Evolutionary conservation across 2,329 filamentous ascomycete genomes (phyloP), one percentile per base, ranked within the genome.

Genomic region (Ophiostoma tasmaniense): DNA sequence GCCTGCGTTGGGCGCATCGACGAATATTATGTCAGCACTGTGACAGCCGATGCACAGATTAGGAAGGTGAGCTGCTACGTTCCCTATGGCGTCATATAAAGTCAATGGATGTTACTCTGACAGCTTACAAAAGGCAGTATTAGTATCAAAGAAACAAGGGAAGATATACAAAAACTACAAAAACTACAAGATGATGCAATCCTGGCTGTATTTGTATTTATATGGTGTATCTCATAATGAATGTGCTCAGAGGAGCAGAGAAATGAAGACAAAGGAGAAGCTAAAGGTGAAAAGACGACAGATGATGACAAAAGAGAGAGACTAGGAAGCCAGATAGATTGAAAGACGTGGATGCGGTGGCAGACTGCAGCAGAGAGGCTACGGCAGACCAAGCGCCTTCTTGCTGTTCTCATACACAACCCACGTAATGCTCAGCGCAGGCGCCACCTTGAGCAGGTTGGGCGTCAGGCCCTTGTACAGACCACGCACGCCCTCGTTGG

Each of bases 401-500:
- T 97, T 97, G 68, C 91, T 88, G 76, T 95, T 95, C 80, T 97
- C 93, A 76, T 97, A 97, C 71, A 95, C 90, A 75, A 96, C 87
- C 83, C 95, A 97, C 68, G 92, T 93, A 77, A 99, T 98, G 75
- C 93, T 97, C 68, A 99, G 89, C 37, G 95, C 93, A 1, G 95
- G 95, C 11, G 95, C 93, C 45, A 99, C 95, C 82, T 99, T 99
- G 74, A 99, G 83, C 52, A 99, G 82, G 77, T 98, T 99, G 5
- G 95, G 95, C 59, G 94, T 97, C 73, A 98, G 82, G 1, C 95
- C 95, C 79, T 96, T 97, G 83, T 97, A 99, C 69, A 99, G 82
- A 2, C 95, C 95, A 70, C 91, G 85, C 50, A 91, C 77, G 0
- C 95, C 95, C 79, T 99, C 95, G 66, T 90, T 87, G 74, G 88